phyloP scores from a whole-genome alignment of 805 yeast genomes.

The Starmerella gropengiesseri region DNA sequence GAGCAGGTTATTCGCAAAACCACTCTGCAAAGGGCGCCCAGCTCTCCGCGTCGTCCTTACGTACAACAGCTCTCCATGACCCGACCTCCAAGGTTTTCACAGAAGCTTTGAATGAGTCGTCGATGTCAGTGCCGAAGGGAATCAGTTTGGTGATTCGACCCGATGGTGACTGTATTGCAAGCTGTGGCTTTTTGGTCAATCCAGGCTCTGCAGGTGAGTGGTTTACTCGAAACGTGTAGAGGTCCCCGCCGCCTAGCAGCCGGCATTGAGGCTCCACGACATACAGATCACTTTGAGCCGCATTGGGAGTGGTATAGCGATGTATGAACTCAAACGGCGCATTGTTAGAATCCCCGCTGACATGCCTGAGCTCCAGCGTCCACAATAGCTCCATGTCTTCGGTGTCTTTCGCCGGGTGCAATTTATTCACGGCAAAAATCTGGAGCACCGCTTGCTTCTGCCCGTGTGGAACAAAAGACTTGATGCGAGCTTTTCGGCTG shows the following conservation, averaged over 20 bases:
- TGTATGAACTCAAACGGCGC: conserved; percentile 58
- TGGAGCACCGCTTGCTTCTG: conserved; percentile 60
- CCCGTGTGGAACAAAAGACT: conserved; percentile 68
- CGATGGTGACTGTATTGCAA: conserved; percentile 74
- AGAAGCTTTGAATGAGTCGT: conserved; percentile 44
- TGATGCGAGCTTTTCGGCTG: conserved; percentile 61
- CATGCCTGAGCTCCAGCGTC: conserved; percentile 64
- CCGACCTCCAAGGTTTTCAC: conserved; percentile 63
- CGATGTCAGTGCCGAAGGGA: conserved; percentile 30
- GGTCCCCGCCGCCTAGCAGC: conserved; percentile 43
- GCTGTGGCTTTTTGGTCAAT: conserved; percentile 28
- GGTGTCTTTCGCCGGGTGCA: conserved; percentile 9
- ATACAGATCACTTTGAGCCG: conserved; percentile 64
- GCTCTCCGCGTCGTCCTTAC: conserved; percentile 62
- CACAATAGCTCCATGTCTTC: conserved; percentile 54
- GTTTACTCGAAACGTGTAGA: conserved; percentile 47
- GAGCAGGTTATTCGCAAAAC: conserved; percentile 32
- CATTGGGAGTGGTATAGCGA: conserved; percentile 58
- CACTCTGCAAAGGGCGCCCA: conserved; percentile 92
- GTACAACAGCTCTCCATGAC: conserved; percentile 69
- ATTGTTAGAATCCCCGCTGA: conserved; percentile 39
- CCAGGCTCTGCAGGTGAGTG: conserved; percentile 38
- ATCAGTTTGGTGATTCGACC: conserved; percentile 60
- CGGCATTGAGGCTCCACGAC: conserved; percentile 75
- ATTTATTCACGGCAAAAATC: conserved; percentile 39